Conservation (phyloP, 2,329 filamentous ascomycete species). For the Diaporthe sp. region DNA sequence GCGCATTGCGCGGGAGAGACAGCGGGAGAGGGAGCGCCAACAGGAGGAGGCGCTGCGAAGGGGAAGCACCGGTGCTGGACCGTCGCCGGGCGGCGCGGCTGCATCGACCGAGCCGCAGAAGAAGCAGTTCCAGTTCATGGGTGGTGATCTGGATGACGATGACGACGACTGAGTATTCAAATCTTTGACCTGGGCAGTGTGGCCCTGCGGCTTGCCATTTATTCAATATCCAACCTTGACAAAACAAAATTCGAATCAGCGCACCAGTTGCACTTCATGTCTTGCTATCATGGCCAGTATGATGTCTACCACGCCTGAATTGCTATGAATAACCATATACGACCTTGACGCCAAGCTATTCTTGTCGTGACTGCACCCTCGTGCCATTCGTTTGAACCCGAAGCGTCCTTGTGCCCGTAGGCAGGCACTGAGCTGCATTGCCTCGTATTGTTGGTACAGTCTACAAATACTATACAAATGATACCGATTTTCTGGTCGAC, state of each 20-base stretch:
- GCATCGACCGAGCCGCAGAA: constrained; percentile 49
- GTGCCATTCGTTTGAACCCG: constrained; percentile 4
- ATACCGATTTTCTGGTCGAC: not conserved
- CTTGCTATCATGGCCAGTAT: not conserved
- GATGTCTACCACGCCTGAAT: constrained; percentile 13
- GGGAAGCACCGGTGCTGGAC: constrained; percentile 44
- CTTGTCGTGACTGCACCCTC: not conserved
- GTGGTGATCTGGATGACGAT: constrained; percentile 62
- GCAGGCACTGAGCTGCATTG: not conserved
- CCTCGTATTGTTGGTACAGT: constrained; percentile 37
- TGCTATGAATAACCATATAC: constrained; percentile 10
- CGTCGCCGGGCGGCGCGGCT: constrained; percentile 14
- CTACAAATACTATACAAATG: constrained; percentile 42
- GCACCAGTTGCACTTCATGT: not conserved
- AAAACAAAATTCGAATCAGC: not conserved
- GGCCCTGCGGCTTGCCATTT: not conserved
- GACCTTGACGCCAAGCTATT: constrained; percentile 29
- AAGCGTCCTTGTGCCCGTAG: not conserved
- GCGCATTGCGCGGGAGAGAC: constrained; percentile 59
- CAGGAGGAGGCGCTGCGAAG: constrained; percentile 55
- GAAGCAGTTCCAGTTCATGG: constrained; percentile 69
- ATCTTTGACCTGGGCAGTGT: not conserved
- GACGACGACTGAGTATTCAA: constrained; percentile 53
- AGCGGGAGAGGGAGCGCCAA: constrained; percentile 60
- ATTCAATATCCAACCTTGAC: not conserved